A percentile compares a stretch with the other conserved stretches of the same genome.
Conservation (phyloP, 192 early-diverging fungal genomes). For the Jimgerdemannia flammicorona region DNA sequence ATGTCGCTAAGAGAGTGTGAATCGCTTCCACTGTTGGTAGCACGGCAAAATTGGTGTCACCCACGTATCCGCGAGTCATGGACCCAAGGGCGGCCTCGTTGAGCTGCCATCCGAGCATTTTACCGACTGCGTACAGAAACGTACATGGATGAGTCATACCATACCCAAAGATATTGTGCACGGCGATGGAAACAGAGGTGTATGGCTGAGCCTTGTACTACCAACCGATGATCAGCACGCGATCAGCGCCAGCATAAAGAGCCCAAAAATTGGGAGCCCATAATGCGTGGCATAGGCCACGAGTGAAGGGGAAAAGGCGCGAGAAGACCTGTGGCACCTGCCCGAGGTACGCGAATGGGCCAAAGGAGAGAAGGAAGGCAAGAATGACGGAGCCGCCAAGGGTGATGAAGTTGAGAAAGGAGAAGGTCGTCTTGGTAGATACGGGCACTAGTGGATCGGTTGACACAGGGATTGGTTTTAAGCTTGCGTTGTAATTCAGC, state of each 20-base stretch:
- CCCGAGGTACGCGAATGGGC: conserved; percentile 67
- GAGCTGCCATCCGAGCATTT: conserved; percentile 26
- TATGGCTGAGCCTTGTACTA: neutral
- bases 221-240: conserved; percentile 58
- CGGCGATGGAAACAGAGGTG: neutral
- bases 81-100: conserved; percentile 49
- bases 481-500: too few relatives aligned
- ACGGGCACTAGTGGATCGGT: neutral
- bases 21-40: conserved; percentile 69
- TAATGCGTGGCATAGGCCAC: conserved; percentile 94
- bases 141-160: neutral
- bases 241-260: conserved; percentile 79
- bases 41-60: conserved; percentile 79
- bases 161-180: neutral
- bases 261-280: conserved; percentile 99
- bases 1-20: conserved; percentile 70
- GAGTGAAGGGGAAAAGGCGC: conserved; percentile 93
- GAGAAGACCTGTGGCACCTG: conserved; percentile 75
- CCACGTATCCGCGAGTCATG: conserved; percentile 87
- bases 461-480: neutral
- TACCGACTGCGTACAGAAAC: conserved; percentile 23
- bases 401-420: conserved; percentile 40
- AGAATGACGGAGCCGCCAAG: conserved; percentile 60
- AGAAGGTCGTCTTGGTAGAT: conserved; percentile 13
- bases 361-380: conserved; percentile 80